Percentiles rank a stretch among this genome's conserved stretches.
phyloP scores from a whole-genome alignment of 352 stramenopile genomes.

The Phytophthora europaea region DNA sequence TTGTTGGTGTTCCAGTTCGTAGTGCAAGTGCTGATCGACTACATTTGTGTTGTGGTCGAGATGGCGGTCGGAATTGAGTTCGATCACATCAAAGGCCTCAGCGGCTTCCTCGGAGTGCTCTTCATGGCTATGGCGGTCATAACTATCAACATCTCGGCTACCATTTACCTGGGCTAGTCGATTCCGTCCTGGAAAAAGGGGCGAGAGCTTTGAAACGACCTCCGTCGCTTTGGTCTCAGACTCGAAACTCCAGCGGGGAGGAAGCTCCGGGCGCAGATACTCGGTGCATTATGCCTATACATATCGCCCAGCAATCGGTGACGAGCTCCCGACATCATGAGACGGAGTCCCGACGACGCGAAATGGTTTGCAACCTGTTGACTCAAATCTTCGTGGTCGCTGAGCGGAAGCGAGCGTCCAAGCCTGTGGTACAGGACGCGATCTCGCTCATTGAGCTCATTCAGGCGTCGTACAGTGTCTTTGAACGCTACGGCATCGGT shows the following conservation, averaged over 20 bases:
- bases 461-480: constrained; percentile 61
- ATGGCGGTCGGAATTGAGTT: not conserved
- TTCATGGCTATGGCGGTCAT: not conserved
- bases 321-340: constrained; percentile 8
- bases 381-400: constrained; percentile 57
- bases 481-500: constrained; percentile 56
- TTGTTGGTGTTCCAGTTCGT: constrained; percentile 2
- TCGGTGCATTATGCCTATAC: constrained; percentile 16
- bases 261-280: no score
- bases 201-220: constrained; percentile 27
- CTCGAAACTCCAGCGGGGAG: constrained; percentile 26
- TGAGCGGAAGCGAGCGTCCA: constrained; percentile 34
- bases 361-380: constrained; percentile 50
- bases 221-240: constrained; percentile 21
- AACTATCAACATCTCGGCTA: constrained; percentile 2
- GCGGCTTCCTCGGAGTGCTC: not conserved
- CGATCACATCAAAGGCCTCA: constrained; percentile 1
- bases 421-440: constrained; percentile 13
- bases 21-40: not conserved
- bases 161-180: constrained; percentile 1
- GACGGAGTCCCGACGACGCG: constrained; percentile 19
- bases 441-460: constrained; percentile 76
- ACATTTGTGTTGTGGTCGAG: not conserved
- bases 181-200: not conserved
- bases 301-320: not conserved